Conservation (phyloP, 192 early-diverging fungal species). For the Endogone sp. region DNA sequence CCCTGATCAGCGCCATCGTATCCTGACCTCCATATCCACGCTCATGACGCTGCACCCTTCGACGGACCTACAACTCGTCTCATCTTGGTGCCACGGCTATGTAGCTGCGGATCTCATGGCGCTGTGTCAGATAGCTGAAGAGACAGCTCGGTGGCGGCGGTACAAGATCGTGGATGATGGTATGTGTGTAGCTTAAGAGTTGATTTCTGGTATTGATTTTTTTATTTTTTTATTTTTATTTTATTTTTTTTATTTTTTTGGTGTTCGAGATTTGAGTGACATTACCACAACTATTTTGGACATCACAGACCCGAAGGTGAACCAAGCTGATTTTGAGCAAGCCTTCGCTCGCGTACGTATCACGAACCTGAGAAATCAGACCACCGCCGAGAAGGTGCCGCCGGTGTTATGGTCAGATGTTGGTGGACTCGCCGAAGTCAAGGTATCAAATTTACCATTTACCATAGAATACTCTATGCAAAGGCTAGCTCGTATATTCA, state of each 20-base stretch:
- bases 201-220: constrained; percentile 22
- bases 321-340: constrained; percentile 37
- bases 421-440: constrained; percentile 71
- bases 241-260: constrained; percentile 1
- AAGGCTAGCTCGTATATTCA: no score
- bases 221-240: constrained; percentile 13
- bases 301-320: no score
- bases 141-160: constrained; percentile 2
- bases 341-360: constrained; percentile 29
- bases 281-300: no score
- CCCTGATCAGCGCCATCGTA: constrained; percentile 36
- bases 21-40: constrained; percentile 26
- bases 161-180: constrained; percentile 12
- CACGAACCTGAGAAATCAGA: constrained; percentile 22
- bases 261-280: no score
- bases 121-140: constrained; percentile 31
- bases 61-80: constrained; percentile 21
- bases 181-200: constrained; percentile 8
- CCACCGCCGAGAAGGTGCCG: constrained; percentile 39
- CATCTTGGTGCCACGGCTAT: constrained; percentile 50
- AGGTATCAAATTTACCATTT: constrained; percentile 40
- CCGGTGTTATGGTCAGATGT: constrained; percentile 71
- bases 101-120: constrained; percentile 47
- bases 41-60: neutral
- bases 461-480: neutral